Percentiles rank a stretch among this genome's conserved stretches.
These are phyloP conservation scores for Ascosphaera apis DNA, from an alignment of 2,329 filamentous ascomycete species.

Conservation along the genomic window DNA sequence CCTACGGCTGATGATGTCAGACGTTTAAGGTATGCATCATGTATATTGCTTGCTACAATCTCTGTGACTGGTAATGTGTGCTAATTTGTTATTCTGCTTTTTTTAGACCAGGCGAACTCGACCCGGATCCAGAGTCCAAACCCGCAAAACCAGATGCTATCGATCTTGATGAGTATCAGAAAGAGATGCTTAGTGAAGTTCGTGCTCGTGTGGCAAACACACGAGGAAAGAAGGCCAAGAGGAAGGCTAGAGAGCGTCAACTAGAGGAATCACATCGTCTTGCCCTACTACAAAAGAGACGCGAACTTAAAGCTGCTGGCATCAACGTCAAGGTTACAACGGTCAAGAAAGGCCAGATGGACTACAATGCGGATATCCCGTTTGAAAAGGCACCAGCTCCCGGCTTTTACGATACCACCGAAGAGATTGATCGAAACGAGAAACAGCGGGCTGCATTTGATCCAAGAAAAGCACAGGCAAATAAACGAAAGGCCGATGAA, in stretches of 20 bases:
- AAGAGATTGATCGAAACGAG: slow-evolving; percentile 65
- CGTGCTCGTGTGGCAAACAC: slow-evolving; percentile 91
- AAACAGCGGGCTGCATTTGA: slow-evolving; percentile 67
- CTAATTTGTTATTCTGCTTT: slow-evolving; percentile 1
- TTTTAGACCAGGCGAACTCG: slow-evolving; percentile 61
- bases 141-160: slow-evolving; percentile 90
- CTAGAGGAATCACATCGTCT: slow-evolving; percentile 82
- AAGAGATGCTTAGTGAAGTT: slow-evolving; percentile 97
- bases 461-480: slow-evolving; percentile 74
- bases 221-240: slow-evolving; percentile 95
- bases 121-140: slow-evolving; percentile 93
- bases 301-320: slow-evolving; percentile 89
- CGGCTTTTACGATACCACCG: slow-evolving; percentile 81
- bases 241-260: slow-evolving; percentile 87
- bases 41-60: background rate
- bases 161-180: slow-evolving; percentile 95
- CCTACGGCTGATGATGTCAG: slow-evolving; percentile 85
- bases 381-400: slow-evolving; percentile 79
- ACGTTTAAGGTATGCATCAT: slow-evolving; percentile 39
- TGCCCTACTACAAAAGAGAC: slow-evolving; percentile 77
- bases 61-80: too few species aligned
- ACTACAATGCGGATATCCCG: slow-evolving; percentile 97
- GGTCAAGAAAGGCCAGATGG: slow-evolving; percentile 90
- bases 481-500: slow-evolving; percentile 79
- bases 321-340: slow-evolving; percentile 94